Base-by-base conservation (phyloP, 805 yeast species). In the Candida boidinii region DNA sequence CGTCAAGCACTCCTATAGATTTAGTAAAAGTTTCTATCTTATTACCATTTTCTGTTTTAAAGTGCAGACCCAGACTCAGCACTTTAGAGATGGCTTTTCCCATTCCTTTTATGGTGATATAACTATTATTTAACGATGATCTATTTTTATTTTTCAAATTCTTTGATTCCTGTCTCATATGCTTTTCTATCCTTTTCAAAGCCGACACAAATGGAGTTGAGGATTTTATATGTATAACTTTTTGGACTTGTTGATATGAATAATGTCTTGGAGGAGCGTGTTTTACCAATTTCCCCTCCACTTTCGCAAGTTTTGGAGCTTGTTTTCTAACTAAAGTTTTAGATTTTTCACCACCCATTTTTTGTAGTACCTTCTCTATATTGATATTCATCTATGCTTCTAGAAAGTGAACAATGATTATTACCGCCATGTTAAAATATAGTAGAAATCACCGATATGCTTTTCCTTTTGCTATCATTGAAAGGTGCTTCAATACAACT, bases 171-270 rank as follows among this genome's bases (percentile, higher is more conserved):
- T n/a, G n/a, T n/a, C n/a, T n/a, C n/a, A 85, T 51, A 32, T 66
- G 59, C 46, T 73, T 75, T 26, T 64, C 64, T 2, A 79, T 68
- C 32, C 82, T 65, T 46, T 85, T 85, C 26, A 85, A 46, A 0
- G 82, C 86, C 9, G 90, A 72, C 10, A 84, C 65, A 45, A 66
- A 82, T 3, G 95, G 92, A 4, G 94, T 80, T 2, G 56, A 52
- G 1, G 79, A 54, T 42, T 82, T 80, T 23, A 86, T 62, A 37
- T 72, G 69, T 9, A 82, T 56, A 3, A 70, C 64, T 0, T 74
- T 63, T 16, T 68, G 65, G 26, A 62, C 38, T 38, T 71, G 68
- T 17, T 66, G 58, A 43, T 62, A 56, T 31, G 64, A 51, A 49
- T 69, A 58, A 16, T 47, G 43, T 11, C 61, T 54, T 12, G 73